phyloP scores from a whole-genome alignment of 1,284 basidiomycete genomes.

The Xerocomus cyaneibrunnescens region DNA sequence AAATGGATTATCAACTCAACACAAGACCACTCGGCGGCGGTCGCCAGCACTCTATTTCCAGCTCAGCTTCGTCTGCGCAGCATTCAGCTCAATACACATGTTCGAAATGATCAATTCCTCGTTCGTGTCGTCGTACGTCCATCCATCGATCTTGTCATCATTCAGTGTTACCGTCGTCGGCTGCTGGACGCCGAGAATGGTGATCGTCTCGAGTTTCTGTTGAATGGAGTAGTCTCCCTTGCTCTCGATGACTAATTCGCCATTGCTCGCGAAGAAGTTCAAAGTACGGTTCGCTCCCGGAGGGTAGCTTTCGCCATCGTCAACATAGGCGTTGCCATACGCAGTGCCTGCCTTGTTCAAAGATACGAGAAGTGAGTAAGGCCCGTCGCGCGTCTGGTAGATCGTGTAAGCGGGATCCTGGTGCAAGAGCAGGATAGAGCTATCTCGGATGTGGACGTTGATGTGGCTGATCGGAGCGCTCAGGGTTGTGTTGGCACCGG shows the following conservation, averaged over 20 bases:
- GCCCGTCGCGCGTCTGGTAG: slow-evolving; percentile 45
- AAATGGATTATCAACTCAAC: too few species aligned
- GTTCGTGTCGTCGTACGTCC: slow-evolving; percentile 35
- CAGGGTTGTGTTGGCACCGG: slow-evolving; percentile 42
- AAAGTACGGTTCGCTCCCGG: slow-evolving; percentile 50
- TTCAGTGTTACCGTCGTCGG: slow-evolving; percentile 39
- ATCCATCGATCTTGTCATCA: slow-evolving; percentile 30
- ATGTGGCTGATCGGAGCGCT: slow-evolving; percentile 63
- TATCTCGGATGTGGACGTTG: slow-evolving; percentile 60
- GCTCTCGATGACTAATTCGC: slow-evolving; percentile 38
- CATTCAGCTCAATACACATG: slow-evolving; percentile 39
- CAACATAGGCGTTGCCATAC: slow-evolving; percentile 49
- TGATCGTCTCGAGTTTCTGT: slow-evolving; percentile 46
- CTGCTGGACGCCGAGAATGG: slow-evolving; percentile 46
- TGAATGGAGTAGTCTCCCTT: slow-evolving; percentile 44
- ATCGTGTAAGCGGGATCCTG: slow-evolving; percentile 50
- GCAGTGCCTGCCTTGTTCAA: slow-evolving; percentile 44
- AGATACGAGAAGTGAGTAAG: slow-evolving; percentile 49
- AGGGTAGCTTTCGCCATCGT: slow-evolving; percentile 59
- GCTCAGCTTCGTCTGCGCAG: slow-evolving; percentile 11
- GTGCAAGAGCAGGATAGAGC: slow-evolving; percentile 48
- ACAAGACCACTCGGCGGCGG: too few species aligned
- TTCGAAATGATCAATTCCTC: slow-evolving; percentile 36
- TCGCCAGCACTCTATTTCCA: too few species aligned
- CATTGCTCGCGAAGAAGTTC: slow-evolving; percentile 37